Conservation (phyloP, 257 asterid genomes). For the Sherardia arvensis region DNA sequence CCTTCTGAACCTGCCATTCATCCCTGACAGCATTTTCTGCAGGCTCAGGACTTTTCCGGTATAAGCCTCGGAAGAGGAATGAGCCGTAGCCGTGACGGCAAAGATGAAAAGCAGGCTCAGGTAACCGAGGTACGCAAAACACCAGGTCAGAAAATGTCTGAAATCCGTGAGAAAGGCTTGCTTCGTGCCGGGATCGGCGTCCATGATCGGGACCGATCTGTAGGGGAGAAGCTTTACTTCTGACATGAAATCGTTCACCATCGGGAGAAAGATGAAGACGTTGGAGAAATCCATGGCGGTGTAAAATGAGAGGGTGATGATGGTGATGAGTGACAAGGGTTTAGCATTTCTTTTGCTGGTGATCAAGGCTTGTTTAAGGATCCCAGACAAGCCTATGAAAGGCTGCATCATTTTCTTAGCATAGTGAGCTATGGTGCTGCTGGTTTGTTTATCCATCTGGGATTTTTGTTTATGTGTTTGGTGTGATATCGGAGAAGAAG, state of each 20-base stretch:
- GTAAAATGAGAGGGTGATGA: neutral
- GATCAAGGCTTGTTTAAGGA: constrained; percentile 6
- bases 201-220: neutral
- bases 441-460: constrained; percentile 10
- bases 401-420: neutral
- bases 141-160: neutral
- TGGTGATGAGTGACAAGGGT: neutral
- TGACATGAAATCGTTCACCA: neutral
- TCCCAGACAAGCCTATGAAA: constrained; percentile 9
- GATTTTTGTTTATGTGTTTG: neutral
- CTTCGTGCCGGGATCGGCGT: neutral
- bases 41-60: constrained; percentile 5
- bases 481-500: no score
- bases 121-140: neutral
- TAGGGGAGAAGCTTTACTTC: neutral
- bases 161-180: constrained; percentile 3
- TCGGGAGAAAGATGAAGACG: neutral
- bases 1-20: constrained; percentile 2
- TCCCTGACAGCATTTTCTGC: neutral
- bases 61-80: constrained; percentile 2
- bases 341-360: constrained; percentile 4
- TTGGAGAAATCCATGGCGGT: neutral
- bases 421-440: neutral
- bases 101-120: neutral
- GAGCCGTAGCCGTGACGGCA: neutral